Percentiles rank a stretch among this genome's conserved stretches.
Conservation (phyloP, 768 basidiomycete genomes). For the Leccinum subgranulosum region DNA sequence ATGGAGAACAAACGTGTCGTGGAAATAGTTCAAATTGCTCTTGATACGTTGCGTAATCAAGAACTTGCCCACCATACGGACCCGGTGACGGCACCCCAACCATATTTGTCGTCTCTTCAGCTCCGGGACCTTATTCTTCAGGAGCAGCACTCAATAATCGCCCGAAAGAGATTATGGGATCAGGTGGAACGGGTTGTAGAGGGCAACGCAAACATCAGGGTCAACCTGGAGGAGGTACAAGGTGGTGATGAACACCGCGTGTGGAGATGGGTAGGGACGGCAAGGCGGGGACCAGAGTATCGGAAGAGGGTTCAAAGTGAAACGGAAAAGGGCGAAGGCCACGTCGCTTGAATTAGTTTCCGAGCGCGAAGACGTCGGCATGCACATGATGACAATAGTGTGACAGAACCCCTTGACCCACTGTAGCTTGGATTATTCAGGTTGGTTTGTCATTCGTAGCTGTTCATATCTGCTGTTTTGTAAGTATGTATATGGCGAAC, state of each 20-base stretch:
- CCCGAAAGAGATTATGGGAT: constrained; percentile 70
- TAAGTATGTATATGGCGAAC: constrained; percentile 18
- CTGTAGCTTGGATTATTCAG: constrained; percentile 6
- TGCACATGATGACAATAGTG: constrained; percentile 3
- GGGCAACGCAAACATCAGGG: constrained; percentile 86
- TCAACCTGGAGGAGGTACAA: constrained; percentile 76
- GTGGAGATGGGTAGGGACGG: constrained; percentile 86
- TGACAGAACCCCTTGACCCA: constrained; percentile 25
- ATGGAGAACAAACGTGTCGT: constrained; percentile 64
- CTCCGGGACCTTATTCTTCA: constrained; percentile 84
- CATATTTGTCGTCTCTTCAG: constrained; percentile 82
- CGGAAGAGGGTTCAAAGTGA: constrained; percentile 33
- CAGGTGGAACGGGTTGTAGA: constrained; percentile 84
- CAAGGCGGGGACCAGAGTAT: constrained; percentile 31
- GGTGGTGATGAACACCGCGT: constrained; percentile 88
- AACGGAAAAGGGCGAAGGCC: constrained; percentile 26
- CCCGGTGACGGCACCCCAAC: constrained; percentile 67
- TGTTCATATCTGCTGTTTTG: constrained; percentile 13
- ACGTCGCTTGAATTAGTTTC: constrained; percentile 20
- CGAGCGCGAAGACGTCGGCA: constrained; percentile 11
- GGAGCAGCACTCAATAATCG: constrained; percentile 70
- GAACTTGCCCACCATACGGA: constrained; percentile 81
- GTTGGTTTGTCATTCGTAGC: constrained; percentile 16
- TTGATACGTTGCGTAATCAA: constrained; percentile 78
- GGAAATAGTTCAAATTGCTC: constrained; percentile 73